phyloP scores from a whole-genome alignment of 78 protist species.

The Isochrysis galbana region DNA sequence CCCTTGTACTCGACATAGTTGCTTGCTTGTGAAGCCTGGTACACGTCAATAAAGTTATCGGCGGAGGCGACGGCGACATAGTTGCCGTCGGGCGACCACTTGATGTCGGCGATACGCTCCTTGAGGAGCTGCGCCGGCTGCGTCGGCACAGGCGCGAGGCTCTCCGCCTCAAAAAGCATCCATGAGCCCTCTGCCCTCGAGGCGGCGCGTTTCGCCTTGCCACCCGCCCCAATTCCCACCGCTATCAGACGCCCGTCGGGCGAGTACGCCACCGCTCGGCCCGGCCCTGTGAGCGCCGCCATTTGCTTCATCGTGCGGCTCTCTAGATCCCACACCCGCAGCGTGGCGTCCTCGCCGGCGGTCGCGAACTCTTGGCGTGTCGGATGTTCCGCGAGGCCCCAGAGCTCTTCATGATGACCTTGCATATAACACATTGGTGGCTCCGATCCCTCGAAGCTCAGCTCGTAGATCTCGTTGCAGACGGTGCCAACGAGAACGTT shows the following conservation, averaged over 20 bases:
- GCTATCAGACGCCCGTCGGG: background rate
- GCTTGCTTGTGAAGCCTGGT: background rate
- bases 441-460: background rate
- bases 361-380: background rate
- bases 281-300: background rate
- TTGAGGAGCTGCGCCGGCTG: background rate
- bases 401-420: constrained; percentile 45
- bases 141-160: background rate
- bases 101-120: background rate
- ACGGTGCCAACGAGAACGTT: constrained; percentile 26
- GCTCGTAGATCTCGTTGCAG: background rate
- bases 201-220: background rate
- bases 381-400: constrained; percentile 52
- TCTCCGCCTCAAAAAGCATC: background rate
- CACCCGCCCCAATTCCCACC: background rate
- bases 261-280: background rate
- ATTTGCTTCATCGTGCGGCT: background rate
- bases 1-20: too few species aligned
- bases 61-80: constrained; percentile 45
- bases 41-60: background rate
- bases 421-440: constrained; percentile 5
- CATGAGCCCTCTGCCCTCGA: too few species aligned
- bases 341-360: constrained; percentile 28
- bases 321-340: constrained; percentile 46
- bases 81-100: constrained; percentile 44